phyloP scores from a whole-genome alignment of 805 yeast genomes.

The Kockiozyma suomiensis region DNA sequence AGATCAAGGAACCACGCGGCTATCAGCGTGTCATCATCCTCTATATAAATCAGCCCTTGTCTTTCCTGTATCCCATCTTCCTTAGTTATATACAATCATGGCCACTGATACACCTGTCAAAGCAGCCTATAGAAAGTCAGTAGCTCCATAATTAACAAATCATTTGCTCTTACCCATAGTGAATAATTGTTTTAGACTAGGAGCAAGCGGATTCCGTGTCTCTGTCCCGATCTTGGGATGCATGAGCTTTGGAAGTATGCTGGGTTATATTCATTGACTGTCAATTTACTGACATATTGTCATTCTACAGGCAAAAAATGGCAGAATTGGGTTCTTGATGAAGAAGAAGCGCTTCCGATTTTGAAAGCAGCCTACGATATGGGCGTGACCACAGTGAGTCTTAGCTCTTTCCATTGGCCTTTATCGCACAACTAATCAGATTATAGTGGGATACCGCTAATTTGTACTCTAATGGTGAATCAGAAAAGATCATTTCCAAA shows the following conservation, averaged over 20 bases:
- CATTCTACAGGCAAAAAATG: not conserved
- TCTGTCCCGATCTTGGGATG: conserved; percentile 25
- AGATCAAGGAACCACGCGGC: too few relatives aligned
- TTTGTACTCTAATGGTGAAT: conserved; percentile 48
- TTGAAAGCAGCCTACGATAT: conserved; percentile 50
- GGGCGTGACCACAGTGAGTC: conserved; percentile 48
- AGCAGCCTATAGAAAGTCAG: not conserved
- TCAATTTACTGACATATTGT: not conserved
- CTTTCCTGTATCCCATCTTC: too few relatives aligned
- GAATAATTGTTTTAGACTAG: conserved; percentile 4
- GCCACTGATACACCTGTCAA: not conserved
- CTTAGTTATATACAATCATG: not conserved
- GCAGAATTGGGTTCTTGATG: conserved; percentile 48
- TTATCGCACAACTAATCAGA: not conserved
- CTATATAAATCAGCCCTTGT: too few relatives aligned
- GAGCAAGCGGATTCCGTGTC: conserved; percentile 16
- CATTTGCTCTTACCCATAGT: too few relatives aligned
- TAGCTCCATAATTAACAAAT: not conserved
- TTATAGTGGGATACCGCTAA: conserved; percentile 48
- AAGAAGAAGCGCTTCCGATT: conserved; percentile 48
- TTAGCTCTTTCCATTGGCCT: too few relatives aligned
- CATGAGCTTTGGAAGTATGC: conserved; percentile 24
- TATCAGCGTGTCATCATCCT: too few relatives aligned
- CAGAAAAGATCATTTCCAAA: conserved; percentile 52
- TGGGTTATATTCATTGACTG: too few relatives aligned